Evolutionary conservation across 2,329 filamentous ascomycete genomes (phyloP), one percentile per base, ranked within the genome.

Genomic region (Teratosphaeria nubilosa): DNA sequence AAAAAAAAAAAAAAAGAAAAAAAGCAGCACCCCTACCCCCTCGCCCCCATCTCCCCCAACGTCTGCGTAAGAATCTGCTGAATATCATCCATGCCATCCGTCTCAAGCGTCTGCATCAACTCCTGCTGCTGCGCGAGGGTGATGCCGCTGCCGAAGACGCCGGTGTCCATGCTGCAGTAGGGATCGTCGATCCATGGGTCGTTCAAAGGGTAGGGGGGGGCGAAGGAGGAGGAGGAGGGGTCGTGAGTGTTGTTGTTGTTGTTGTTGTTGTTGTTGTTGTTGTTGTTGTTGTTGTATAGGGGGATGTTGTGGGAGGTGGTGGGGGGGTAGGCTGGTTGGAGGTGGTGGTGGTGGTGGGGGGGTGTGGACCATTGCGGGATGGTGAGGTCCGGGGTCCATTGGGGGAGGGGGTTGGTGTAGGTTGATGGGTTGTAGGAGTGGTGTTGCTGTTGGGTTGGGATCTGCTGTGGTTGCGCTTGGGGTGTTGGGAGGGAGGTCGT

Each of bases 81-180:
- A 34, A 74, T 72, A 56, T 71, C 69, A 45, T 69, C 67, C 69
- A 73, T 72, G 11, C 71, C 71, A n/a, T 69, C 64, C 16, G 69
- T 72, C 60, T 73, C 71, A 13, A 74, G 60, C 1, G 59, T 64
- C n/a, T 69, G 69, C 66, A 73, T 69, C 31, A 73, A 62, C 56
- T 74, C 71, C 45, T 68, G 64, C 56, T 73, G 71, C 58, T 74
- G 71, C 45, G 63, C 62, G 32, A 69, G 64, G 3, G 62, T 70
- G 45, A 74, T 56, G 9, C 70, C 70, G 22, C 64, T 65, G n/a
- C 69, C 70, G 55, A 69, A 72, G 3, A 58, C 61, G 22, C 65
- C 65, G 0, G 63, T 61, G 30, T 69, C 66, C 59, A 69, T 64
- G 53, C 69, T 60, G 59, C 59, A 65, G 53, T 56, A 58, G n/a